Evolutionary conservation across 1,139 yeast species (phyloP).

Genomic region (Suhomyces bribrorum): DNA sequence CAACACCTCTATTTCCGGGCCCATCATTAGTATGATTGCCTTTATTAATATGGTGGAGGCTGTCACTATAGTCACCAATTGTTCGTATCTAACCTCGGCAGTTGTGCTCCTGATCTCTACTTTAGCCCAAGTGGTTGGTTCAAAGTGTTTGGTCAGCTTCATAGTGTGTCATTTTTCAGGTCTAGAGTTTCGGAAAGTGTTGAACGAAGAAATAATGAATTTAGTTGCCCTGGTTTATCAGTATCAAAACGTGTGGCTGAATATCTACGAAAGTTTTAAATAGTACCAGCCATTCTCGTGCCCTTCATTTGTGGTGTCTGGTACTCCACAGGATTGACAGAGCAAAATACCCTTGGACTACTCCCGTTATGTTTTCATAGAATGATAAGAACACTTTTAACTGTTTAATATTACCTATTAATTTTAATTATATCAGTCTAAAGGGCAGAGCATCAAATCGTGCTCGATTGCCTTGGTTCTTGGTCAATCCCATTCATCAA

Average conservation of each 20-base stretch:
- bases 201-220: conserved; percentile 10
- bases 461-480: no score
- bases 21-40: conserved; percentile 58
- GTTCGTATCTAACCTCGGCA: conserved; percentile 39
- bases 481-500: conserved; percentile 48
- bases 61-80: conserved; percentile 52
- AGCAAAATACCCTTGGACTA: no score
- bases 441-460: no score
- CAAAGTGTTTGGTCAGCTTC: conserved; percentile 11
- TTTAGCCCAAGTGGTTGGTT: conserved; percentile 7
- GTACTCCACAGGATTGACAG: no score
- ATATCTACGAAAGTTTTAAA: background rate
- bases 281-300: background rate
- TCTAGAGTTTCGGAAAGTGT: conserved; percentile 5
- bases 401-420: no score
- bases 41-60: conserved; percentile 68
- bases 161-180: conserved; percentile 13
- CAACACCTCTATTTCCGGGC: conserved; percentile 59
- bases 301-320: no score
- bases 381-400: no score
- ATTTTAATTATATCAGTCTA: no score
- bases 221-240: conserved; percentile 2
- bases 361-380: no score
- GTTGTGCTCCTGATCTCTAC: conserved; percentile 17
- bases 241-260: conserved; percentile 4